phyloP scores from a whole-genome alignment of 1,139 yeast genomes.

The Pichia sp. region DNA sequence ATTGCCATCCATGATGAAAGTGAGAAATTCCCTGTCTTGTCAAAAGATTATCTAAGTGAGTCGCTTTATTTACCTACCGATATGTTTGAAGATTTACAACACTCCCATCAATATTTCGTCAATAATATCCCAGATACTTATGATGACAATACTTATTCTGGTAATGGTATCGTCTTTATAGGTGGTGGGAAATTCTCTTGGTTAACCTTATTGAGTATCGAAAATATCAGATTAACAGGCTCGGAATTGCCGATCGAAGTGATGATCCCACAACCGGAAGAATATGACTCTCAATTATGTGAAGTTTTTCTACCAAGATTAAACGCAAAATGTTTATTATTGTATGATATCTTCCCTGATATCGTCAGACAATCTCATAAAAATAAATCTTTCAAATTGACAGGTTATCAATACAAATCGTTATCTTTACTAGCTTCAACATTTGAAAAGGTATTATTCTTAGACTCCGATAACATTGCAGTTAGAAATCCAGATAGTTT shows the following conservation, averaged over 20 bases:
- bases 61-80: constrained; percentile 51
- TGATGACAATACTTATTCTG: constrained; percentile 45
- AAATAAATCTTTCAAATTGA: constrained; percentile 4
- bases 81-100: constrained; percentile 46
- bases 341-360: constrained; percentile 42
- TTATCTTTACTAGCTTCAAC: constrained; percentile 54
- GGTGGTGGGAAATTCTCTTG: constrained; percentile 67
- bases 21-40: constrained; percentile 31
- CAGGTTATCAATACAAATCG: constrained; percentile 60
- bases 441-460: constrained; percentile 52
- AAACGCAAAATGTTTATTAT: constrained; percentile 45
- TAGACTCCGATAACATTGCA: constrained; percentile 62
- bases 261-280: constrained; percentile 45
- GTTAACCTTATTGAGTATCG: constrained; percentile 51
- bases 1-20: constrained; percentile 32
- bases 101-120: constrained; percentile 54
- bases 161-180: constrained; percentile 60
- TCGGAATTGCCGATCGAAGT: constrained; percentile 61
- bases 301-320: constrained; percentile 44
- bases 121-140: constrained; percentile 44
- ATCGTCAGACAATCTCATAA: constrained; percentile 6
- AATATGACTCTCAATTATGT: constrained; percentile 50
- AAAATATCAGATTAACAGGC: constrained; percentile 51
- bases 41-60: constrained; percentile 49
- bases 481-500: constrained; percentile 51